These are phyloP conservation scores for Magnusiomyces sp. DNA, from an alignment of 1,139 yeast genomes.

Conservation along the genomic window DNA sequence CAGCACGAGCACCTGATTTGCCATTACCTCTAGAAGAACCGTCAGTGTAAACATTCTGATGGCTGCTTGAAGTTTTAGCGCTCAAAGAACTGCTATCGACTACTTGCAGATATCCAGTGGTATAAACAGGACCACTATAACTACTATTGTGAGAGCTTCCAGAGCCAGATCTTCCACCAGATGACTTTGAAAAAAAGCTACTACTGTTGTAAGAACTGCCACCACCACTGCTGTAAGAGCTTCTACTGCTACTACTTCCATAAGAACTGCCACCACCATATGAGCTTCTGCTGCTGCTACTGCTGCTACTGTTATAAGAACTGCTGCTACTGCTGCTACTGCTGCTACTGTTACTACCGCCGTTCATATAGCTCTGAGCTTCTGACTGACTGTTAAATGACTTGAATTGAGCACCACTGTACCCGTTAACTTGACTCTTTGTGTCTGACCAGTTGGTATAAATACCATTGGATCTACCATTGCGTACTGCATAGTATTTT, in stretches of 20 bases:
- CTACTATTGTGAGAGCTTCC: too few species aligned
- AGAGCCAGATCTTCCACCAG: background rate
- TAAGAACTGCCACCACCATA: conserved; percentile 9
- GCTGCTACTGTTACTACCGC: conserved; percentile 16
- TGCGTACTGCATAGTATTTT: too few species aligned
- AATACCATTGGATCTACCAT: too few species aligned
- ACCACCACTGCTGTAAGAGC: conserved; percentile 12
- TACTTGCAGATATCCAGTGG: too few species aligned
- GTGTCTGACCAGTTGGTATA: too few species aligned
- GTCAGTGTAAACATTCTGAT: conserved; percentile 56
- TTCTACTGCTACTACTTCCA: conserved; percentile 9
- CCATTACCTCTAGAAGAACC: conserved; percentile 63
- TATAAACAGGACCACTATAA: too few species aligned
- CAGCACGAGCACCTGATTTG: conserved; percentile 40
- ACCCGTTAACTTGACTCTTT: too few species aligned
- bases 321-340: conserved; percentile 11
- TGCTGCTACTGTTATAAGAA: conserved; percentile 1
- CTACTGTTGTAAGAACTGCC: background rate
- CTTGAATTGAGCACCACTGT: too few species aligned
- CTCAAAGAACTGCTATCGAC: too few species aligned
- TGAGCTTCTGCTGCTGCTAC: conserved; percentile 11
- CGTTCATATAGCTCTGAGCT: too few species aligned
- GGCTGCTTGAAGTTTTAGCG: too few species aligned
- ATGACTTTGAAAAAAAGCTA: background rate
- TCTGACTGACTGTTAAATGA: too few species aligned